Evolutionary conservation across 176 grass and related monocot species (phyloP).

Genomic region (Musa troglodytarum): DNA sequence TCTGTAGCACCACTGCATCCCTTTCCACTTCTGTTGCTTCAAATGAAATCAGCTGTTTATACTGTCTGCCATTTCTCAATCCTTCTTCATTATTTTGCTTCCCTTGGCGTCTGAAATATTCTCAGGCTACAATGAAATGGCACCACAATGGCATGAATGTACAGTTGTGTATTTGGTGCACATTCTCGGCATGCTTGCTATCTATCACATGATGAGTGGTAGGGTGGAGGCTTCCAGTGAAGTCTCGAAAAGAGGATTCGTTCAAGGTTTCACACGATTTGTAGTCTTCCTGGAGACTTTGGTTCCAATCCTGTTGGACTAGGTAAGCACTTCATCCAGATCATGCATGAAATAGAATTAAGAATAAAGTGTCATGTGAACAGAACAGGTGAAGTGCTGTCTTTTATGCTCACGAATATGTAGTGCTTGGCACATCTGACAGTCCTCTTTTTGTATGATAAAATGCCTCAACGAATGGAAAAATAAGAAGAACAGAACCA

Average conservation of each 20-base stretch:
- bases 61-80: neutral
- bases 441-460: neutral
- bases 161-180: neutral
- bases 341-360: neutral
- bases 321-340: constrained; percentile 27
- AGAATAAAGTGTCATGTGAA: too few relatives aligned
- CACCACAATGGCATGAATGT: too few relatives aligned
- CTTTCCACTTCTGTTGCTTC: neutral
- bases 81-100: neutral
- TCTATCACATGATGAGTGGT: neutral
- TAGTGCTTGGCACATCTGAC: too few relatives aligned
- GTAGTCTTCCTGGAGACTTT: constrained; percentile 79
- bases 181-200: neutral
- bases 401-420: too few relatives aligned
- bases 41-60: too few relatives aligned
- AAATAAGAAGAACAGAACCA: neutral
- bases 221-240: neutral
- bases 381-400: too few relatives aligned
- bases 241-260: too few relatives aligned
- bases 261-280: neutral
- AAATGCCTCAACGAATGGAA: neutral
- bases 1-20: neutral
- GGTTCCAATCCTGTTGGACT: constrained; percentile 84
- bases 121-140: neutral
- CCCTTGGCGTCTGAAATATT: neutral